Evolutionary conservation across 495 filamentous ascomycete genomes (phyloP), one percentile per base, ranked within the genome.

Genomic region (Cenococcum geophilum): DNA sequence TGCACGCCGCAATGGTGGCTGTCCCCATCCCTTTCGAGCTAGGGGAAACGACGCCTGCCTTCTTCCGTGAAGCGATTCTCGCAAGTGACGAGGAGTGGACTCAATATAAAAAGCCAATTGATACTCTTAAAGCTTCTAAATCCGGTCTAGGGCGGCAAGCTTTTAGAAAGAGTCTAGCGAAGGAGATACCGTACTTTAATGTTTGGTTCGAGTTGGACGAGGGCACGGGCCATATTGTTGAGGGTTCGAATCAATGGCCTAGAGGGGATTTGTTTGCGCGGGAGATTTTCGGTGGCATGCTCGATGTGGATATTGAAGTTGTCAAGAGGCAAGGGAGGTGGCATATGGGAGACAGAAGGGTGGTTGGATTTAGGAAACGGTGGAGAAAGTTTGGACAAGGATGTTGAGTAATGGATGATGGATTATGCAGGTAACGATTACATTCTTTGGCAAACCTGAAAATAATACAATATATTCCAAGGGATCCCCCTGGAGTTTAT

Each of bases 111-210:
- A 93, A 95, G 71, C 75, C 97, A 60, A 95, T 97, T 55, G 91
- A 96, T 70, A 97, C 93, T 0, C 83, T 88, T 49, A 83, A 84
- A 68, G 79, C 87, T 4, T 59, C 79, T 84, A 54, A 86, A 59
- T 14, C 20, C 27, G 71, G 89, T 0, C 68, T 89, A 36, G 95
- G 95, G 0, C 87, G 88, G 71, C 71, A 77, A 59, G 91, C 93
- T 48, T 97, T 98, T 74, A 82, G 93, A 3, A 79, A 84, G 51
- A 86, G 82, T 1, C 74, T 98, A 36, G 89, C 87, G 23, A 97
- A 95, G 77, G 93, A 98, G 76, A 95, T 96, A 91, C 93, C 93
- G 25, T 98, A 98, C 71, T 97, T 98, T 73, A 95, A 98, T 64
- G 92, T 91, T 16, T 98, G 91, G 91, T 97, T 97, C 70, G 82